These are phyloP conservation scores for Microcyclospora pomicola DNA, from an alignment of 2,329 filamentous ascomycete genomes.

Conservation along the genomic window DNA sequence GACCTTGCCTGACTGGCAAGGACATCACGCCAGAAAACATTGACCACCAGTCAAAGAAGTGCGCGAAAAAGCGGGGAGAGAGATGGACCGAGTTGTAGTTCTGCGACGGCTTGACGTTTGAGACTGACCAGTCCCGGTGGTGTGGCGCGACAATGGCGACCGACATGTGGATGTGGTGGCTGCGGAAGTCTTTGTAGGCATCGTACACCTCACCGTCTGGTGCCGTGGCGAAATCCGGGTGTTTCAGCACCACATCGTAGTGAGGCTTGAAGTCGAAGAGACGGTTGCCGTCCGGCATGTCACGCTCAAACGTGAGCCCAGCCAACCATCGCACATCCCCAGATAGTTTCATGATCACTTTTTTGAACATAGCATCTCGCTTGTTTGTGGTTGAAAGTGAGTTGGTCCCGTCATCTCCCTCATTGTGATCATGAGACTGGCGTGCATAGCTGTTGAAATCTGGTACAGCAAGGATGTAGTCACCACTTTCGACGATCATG, in stretches of 20 bases:
- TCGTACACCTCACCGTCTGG: conserved; percentile 53
- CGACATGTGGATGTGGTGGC: conserved; percentile 90
- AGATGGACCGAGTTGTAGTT: conserved; percentile 97
- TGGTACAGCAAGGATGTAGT: conserved; percentile 86
- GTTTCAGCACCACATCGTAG: conserved; percentile 77
- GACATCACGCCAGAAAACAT: conserved; percentile 93
- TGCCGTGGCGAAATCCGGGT: conserved; percentile 57
- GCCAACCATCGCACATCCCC: conserved; percentile 89
- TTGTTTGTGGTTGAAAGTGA: conserved; percentile 51
- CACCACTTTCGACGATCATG: conserved; percentile 89
- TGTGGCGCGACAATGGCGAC: conserved; percentile 78
- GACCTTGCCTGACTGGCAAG: conserved; percentile 81
- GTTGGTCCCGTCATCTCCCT: conserved; percentile 41
- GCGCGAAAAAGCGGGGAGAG: conserved; percentile 89
- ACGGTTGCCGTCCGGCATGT: conserved; percentile 55
- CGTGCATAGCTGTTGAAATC: conserved; percentile 84
- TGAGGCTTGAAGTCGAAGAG: conserved; percentile 86
- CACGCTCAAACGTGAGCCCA: conserved; percentile 82
- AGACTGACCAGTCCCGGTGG: conserved; percentile 71
- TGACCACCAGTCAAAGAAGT: conserved; percentile 97
- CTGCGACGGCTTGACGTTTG: conserved; percentile 59
- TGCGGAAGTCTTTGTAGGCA: conserved; percentile 92
- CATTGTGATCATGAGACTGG: conserved; percentile 38
- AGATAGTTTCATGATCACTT: conserved; percentile 96
- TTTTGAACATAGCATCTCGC: conserved; percentile 79